Evolutionary conservation across 2,329 filamentous ascomycete genomes (phyloP).

Genomic region (Hypocreales sp.): DNA sequence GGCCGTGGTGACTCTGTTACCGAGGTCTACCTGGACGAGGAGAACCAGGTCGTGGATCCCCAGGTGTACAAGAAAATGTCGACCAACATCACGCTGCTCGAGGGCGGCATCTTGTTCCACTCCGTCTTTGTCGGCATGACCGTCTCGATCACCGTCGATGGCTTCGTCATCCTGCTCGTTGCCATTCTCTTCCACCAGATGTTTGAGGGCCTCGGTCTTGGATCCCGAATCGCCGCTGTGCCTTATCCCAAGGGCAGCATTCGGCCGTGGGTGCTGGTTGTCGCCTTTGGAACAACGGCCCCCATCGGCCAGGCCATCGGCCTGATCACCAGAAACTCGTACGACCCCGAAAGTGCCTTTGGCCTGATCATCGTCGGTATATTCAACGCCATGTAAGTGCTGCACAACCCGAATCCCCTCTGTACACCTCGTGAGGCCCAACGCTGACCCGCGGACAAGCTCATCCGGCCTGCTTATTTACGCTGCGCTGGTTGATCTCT

Average conservation of each 20-base stretch:
- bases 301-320: constrained; percentile 52
- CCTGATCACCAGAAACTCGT: constrained; percentile 36
- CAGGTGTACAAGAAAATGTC: constrained; percentile 43
- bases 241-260: constrained; percentile 39
- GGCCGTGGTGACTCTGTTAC: constrained; percentile 14
- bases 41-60: constrained; percentile 27
- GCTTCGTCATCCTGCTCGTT: constrained; percentile 50
- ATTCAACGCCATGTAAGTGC: constrained; percentile 48
- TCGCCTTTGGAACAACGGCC: constrained; percentile 47
- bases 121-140: constrained; percentile 65
- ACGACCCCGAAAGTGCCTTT: constrained; percentile 47
- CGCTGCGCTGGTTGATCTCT: constrained; percentile 45
- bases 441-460: no score
- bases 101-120: constrained; percentile 67
- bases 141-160: constrained; percentile 50
- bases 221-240: constrained; percentile 54
- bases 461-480: constrained; percentile 47
- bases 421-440: no score
- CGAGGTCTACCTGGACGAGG: constrained; percentile 16
- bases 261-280: constrained; percentile 44
- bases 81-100: constrained; percentile 58
- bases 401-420: no score
- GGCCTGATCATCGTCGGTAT: constrained; percentile 48
- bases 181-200: constrained; percentile 61
- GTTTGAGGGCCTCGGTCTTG: constrained; percentile 54